These are phyloP conservation scores for Lactarius akahatsu DNA, from an alignment of 768 basidiomycete species.

Conservation along the genomic window DNA sequence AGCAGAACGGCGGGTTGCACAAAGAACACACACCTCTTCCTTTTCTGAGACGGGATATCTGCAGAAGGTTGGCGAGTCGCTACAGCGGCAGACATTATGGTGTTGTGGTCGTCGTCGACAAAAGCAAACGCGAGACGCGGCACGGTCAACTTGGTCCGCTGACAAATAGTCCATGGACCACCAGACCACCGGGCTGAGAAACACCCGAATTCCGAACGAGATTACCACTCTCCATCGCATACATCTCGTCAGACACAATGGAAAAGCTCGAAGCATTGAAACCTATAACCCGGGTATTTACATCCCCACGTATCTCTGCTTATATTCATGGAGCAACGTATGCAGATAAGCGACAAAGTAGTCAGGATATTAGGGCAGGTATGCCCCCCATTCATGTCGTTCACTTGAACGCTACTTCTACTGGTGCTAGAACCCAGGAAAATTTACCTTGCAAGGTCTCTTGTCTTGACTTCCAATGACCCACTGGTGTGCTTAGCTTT, in stretches of 20 bases:
- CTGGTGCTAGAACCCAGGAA: conserved; percentile 70
- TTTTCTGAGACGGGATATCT: conserved; percentile 21
- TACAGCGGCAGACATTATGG: conserved; percentile 21
- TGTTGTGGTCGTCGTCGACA: conserved; percentile 10
- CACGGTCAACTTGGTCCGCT: not conserved
- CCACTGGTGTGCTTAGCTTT: not conserved
- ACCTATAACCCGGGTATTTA: conserved; percentile 52
- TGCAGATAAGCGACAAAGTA: conserved; percentile 66
- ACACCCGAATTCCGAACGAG: not conserved
- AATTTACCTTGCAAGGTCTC: conserved; percentile 82
- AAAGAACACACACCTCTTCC: conserved; percentile 22
- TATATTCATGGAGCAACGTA: not conserved
- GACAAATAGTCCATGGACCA: conserved; percentile 20
- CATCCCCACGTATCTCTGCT: not conserved
- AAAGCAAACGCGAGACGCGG: not conserved
- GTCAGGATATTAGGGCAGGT: conserved; percentile 78
- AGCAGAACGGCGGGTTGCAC: not conserved
- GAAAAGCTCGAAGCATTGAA: conserved; percentile 52
- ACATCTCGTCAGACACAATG: conserved; percentile 36
- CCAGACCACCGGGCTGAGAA: conserved; percentile 1
- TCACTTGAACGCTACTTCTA: not conserved
- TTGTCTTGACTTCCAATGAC: not conserved
- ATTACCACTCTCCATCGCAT: not conserved
- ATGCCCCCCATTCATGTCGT: conserved; percentile 12
- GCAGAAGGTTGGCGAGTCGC: conserved; percentile 1